Evolutionary conservation across 208 protist species (phyloP), one percentile per base, ranked within the genome.

Genomic region (Leishmania lainsoni): DNA sequence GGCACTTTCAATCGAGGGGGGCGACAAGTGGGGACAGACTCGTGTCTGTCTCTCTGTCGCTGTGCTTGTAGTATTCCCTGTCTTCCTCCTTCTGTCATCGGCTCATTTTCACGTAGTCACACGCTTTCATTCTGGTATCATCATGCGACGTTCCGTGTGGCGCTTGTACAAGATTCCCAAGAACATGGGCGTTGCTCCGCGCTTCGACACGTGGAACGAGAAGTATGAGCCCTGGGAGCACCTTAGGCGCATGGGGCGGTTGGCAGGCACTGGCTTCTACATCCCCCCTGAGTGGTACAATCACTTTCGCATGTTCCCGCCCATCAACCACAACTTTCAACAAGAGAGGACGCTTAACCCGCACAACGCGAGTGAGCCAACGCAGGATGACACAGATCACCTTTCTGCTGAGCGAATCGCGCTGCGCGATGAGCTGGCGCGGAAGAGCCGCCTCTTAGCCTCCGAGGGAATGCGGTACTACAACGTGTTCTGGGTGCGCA

Each of bases 221-320:
- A 93, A 92, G 83, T 97, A 98, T 74, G 95, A 98, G 87, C 92
- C 95, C n/a, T 97, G 93, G 92, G 91, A 91, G 81, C 92, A 95
- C 83, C 93, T 98, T 89, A 92, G 91, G 85, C 93, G 92, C 32
- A 98, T 98, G 95, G 93, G 91, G 39, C 87, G 92, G 5, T 85
- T 98, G 1, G 95, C 86, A 0, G 95, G 95, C 81, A 98, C 93
- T 35, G 95, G 95, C 74, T 98, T 98, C 85, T 98, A 98, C 89
- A 97, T 98, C 72, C 95, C 95, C 0, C 95, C 95, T 5, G 93
- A 96, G 82, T 98, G 95, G 95, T 98, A 98, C 89, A 94, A 91
- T 58, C 95, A 98, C 90, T 98, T 98, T 75, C 91, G 95, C 79
- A 96, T 98, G 93, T 98, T 98, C 80, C 95, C 95, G 39, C 95